These are phyloP conservation scores for Neopestalotiopsis rosae DNA, from an alignment of 2,329 filamentous ascomycete species.

Conservation along the genomic window DNA sequence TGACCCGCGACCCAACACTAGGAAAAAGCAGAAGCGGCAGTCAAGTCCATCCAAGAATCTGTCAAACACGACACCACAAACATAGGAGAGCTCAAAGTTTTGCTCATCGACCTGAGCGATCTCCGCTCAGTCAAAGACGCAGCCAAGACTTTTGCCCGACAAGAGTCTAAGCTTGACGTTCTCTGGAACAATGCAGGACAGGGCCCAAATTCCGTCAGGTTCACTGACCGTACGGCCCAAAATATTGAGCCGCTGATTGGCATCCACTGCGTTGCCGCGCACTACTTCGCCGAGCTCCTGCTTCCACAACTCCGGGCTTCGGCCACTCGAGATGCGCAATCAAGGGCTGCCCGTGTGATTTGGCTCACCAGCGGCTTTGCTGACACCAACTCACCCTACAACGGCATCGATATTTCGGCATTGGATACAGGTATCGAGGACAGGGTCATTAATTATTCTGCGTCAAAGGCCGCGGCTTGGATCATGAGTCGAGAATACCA, in stretches of 20 bases:
- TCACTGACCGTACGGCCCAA: slow-evolving; percentile 33
- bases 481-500: too few relatives aligned
- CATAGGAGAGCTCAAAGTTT: slow-evolving; percentile 21
- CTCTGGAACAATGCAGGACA: slow-evolving; percentile 32
- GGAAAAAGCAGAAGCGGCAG: background rate
- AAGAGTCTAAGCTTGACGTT: slow-evolving; percentile 27
- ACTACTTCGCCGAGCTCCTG: slow-evolving; percentile 36
- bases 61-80: background rate
- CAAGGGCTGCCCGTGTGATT: background rate
- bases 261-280: slow-evolving; percentile 34
- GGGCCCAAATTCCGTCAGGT: slow-evolving; percentile 25
- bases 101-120: slow-evolving; percentile 27
- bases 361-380: background rate
- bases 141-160: slow-evolving; percentile 19
- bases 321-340: slow-evolving; percentile 23
- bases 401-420: slow-evolving; percentile 26
- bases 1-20: background rate
- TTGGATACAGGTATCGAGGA: slow-evolving; percentile 23
- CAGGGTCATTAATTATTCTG: too few relatives aligned
- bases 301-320: slow-evolving; percentile 38
- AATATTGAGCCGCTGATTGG: slow-evolving; percentile 40
- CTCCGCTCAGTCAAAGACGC: slow-evolving; percentile 23
- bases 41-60: background rate
- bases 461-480: too few relatives aligned
- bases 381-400: background rate